Base-by-base conservation (phyloP, 495 filamentous ascomycete genomes). In the Penicillium mononematosum region DNA sequence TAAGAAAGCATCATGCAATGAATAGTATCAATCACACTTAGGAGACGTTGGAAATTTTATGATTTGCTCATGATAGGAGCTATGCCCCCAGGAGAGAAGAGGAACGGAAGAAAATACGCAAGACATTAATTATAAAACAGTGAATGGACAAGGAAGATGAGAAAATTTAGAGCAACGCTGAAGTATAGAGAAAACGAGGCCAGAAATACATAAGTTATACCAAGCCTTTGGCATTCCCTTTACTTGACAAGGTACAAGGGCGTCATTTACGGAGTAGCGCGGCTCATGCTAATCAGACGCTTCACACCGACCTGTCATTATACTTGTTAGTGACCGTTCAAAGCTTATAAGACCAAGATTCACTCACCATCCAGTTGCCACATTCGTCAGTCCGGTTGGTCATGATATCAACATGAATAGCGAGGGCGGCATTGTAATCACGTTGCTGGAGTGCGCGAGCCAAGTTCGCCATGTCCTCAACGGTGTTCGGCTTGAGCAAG, bases 331-430 rank as follows among this genome's bases (percentile, higher is more conserved):
- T 49, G 44, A 53, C 10, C n/a, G 17, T 34, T 22, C 7, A 20
- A 10, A 16, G 45, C n/a, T n/a, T 20, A 4, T 22, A 17, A 8
- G 11, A 48, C 12, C 24, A 39, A 50, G 19, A 25, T 27, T 46
- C 17, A 82, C 89, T 81, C 76, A 96, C 92, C 93, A 98, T 96
- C 94, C 95, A 98, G 62, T 90, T 86, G 34, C 88, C 88, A 63
- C 91, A 96, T 71, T 97, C 91, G 27, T 91, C 86, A 12, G 79
- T 88, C 73, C 88, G 88, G 70, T 90, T 88, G 50, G 81, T 86
- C 75, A 93, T 83, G 61, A 98, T 85, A 62, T 95, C 85, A 24
- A 89, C 78, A 71, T 97, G 91, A 55, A 96, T 77, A 20, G 75
- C 79, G 38, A 80, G 75, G 3, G 94, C 94, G n/a, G 78, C 78